A percentile compares a stretch with the other conserved stretches of the same genome.
Conservation (phyloP, 306 rosid genomes). For the Malus asiatica region DNA sequence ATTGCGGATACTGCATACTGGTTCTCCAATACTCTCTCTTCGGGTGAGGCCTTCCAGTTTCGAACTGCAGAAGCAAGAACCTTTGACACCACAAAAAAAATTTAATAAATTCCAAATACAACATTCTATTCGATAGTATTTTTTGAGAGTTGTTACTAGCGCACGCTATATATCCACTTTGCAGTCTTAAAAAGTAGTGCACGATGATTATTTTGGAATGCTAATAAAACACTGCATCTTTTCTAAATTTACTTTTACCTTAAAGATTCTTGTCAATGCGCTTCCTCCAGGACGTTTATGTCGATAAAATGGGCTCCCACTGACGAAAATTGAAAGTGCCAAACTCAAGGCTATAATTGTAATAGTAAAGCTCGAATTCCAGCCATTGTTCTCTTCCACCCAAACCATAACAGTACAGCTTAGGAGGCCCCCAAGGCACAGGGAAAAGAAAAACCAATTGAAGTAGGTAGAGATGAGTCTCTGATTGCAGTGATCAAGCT, state of each 20-base stretch:
- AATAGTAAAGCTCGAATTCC: slow-evolving; percentile 24
- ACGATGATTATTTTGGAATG: neutral
- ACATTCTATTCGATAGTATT: neutral
- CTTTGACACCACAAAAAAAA: neutral
- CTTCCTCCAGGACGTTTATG: slow-evolving; percentile 30
- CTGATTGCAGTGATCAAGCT: slow-evolving; percentile 23
- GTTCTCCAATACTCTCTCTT: neutral
- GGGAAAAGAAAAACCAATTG: slow-evolving; percentile 34
- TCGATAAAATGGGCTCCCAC: slow-evolving; percentile 19
- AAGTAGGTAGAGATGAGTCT: slow-evolving; percentile 31
- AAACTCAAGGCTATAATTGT: slow-evolving; percentile 9
- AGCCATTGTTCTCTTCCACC: slow-evolving; percentile 32
- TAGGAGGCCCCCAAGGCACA: slow-evolving; percentile 20
- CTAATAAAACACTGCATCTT: neutral
- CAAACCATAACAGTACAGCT: slow-evolving; percentile 28
- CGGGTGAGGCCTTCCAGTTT: slow-evolving; percentile 1
- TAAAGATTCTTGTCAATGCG: slow-evolving; percentile 20
- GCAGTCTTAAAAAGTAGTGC: neutral
- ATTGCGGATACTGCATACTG: neutral
- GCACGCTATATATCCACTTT: neutral
- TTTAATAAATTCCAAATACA: neutral
- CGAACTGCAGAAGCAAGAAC: slow-evolving; percentile 16
- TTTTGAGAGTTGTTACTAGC: neutral
- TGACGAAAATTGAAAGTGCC: slow-evolving; percentile 11
- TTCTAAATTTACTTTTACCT: slow-evolving; percentile 3